phyloP scores from a whole-genome alignment of 2,329 filamentous ascomycete species.

The Colletotrichum sp. region DNA sequence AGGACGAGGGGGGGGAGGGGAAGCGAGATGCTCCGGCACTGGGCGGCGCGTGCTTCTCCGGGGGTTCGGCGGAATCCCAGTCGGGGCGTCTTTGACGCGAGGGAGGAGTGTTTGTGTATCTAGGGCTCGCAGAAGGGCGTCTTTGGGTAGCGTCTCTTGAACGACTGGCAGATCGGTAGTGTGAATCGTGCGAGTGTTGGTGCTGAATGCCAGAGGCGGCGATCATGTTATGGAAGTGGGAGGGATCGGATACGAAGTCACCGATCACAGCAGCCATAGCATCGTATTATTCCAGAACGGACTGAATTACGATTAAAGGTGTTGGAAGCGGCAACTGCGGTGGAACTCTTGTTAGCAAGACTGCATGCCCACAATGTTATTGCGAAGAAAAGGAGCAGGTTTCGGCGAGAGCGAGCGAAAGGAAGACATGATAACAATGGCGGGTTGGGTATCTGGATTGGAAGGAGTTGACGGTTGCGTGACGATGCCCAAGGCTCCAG shows the following conservation, averaged over 20 bases:
- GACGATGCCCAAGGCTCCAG: not conserved
- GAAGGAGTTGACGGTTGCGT: not conserved
- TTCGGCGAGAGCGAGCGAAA: not conserved
- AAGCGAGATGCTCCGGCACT: constrained; percentile 51
- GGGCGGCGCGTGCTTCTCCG: constrained; percentile 29
- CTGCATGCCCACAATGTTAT: not conserved
- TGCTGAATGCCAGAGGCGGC: constrained; percentile 49
- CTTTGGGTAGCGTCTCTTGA: constrained; percentile 30
- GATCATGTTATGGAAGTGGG: constrained; percentile 76
- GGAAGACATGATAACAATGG: not conserved
- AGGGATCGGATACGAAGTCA: constrained; percentile 77
- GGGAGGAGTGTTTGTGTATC: constrained; percentile 22
- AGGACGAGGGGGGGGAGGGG: constrained; percentile 61
- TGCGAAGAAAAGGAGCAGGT: not conserved
- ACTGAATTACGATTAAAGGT: constrained; percentile 22
- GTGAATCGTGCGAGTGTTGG: constrained; percentile 51
- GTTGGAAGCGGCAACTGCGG: constrained; percentile 11
- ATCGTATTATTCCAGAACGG: constrained; percentile 33
- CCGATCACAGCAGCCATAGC: constrained; percentile 70
- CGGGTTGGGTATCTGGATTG: not conserved
- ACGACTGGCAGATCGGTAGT: constrained; percentile 41
- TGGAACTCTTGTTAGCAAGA: not conserved
- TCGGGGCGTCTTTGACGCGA: constrained; percentile 16
- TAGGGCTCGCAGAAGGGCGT: constrained; percentile 34
- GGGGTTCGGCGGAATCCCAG: constrained; percentile 10